Conservation (phyloP, 108 stramenopile species). For the Fistulifera pelliculosa region DNA sequence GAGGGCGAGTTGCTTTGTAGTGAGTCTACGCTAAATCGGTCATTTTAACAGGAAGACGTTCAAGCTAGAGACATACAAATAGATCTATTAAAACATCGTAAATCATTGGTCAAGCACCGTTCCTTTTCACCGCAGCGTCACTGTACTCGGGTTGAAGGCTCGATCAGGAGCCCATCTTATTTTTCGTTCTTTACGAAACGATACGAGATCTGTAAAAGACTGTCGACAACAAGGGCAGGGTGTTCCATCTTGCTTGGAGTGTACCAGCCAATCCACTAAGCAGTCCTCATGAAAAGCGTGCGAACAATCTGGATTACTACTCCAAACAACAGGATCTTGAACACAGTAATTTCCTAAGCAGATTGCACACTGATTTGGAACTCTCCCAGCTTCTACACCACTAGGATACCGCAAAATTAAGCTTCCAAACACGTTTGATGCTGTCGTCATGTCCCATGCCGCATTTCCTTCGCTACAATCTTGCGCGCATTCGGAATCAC, state of each 20-base stretch:
- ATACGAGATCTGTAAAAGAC: slow-evolving; percentile 46
- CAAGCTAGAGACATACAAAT: too few species aligned
- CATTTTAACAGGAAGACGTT: too few species aligned
- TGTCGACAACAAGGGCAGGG: slow-evolving; percentile 67
- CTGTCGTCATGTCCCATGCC: slow-evolving; percentile 9
- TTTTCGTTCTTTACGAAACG: slow-evolving; percentile 19
- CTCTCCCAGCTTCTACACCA: slow-evolving; percentile 9
- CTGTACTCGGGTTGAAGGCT: too few species aligned
- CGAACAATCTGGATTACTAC: slow-evolving; percentile 30
- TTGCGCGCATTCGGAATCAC: background rate
- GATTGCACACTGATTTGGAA: slow-evolving; percentile 66
- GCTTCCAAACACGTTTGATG: slow-evolving; percentile 10
- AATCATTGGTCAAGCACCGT: too few species aligned
- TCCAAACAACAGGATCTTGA: slow-evolving; percentile 47
- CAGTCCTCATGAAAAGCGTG: slow-evolving; percentile 75
- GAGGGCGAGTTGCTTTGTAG: too few species aligned
- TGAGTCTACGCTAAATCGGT: too few species aligned
- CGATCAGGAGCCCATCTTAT: slow-evolving; percentile 14
- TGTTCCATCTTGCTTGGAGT: slow-evolving; percentile 41
- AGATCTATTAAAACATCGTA: too few species aligned
- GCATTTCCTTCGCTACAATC: background rate
- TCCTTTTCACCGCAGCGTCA: too few species aligned
- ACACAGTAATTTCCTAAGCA: slow-evolving; percentile 52
- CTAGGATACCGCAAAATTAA: slow-evolving; percentile 6
- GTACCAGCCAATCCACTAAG: slow-evolving; percentile 56